Evolutionary conservation across 805 yeast species (phyloP).

Genomic region (Lipomyces sp.): DNA sequence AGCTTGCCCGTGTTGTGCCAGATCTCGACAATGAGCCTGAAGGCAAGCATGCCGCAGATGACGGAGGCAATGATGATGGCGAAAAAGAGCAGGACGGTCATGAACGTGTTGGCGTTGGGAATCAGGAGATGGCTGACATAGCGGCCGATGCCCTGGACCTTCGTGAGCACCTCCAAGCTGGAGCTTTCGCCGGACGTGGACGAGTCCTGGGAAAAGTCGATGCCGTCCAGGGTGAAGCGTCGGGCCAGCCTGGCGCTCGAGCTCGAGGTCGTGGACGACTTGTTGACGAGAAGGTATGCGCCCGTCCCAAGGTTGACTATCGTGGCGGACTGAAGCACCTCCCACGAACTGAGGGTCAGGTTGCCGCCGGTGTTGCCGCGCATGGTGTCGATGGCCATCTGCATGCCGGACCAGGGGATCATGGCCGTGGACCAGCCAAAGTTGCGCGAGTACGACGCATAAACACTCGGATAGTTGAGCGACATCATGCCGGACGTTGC

Average conservation of each 20-base stretch:
- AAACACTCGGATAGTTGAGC: conserved; percentile 36
- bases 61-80: conserved; percentile 33
- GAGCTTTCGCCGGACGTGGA: conserved; percentile 8
- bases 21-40: conserved; percentile 33
- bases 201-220: conserved; percentile 6
- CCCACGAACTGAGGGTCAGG: conserved; percentile 27
- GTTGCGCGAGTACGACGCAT: conserved; percentile 35
- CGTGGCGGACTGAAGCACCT: conserved; percentile 21
- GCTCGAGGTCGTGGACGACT: conserved; percentile 1
- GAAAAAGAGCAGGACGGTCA: conserved; percentile 38
- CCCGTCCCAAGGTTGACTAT: conserved; percentile 16
- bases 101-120: conserved; percentile 37
- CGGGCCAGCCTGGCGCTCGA: conserved; percentile 6
- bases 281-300: conserved; percentile 13
- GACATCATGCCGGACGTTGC: conserved; percentile 38
- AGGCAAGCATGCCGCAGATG: conserved; percentile 28
- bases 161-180: conserved; percentile 18
- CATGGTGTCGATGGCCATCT: conserved; percentile 34
- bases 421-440: conserved; percentile 38
- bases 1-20: conserved; percentile 13
- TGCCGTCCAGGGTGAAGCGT: conserved; percentile 17
- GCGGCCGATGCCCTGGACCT: conserved; percentile 35
- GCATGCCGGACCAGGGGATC: conserved; percentile 35
- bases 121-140: conserved; percentile 35
- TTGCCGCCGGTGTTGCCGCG: conserved; percentile 37